Evolutionary conservation across 1,284 basidiomycete genomes (phyloP).

Genomic region (Lignosus rhinocerotis): DNA sequence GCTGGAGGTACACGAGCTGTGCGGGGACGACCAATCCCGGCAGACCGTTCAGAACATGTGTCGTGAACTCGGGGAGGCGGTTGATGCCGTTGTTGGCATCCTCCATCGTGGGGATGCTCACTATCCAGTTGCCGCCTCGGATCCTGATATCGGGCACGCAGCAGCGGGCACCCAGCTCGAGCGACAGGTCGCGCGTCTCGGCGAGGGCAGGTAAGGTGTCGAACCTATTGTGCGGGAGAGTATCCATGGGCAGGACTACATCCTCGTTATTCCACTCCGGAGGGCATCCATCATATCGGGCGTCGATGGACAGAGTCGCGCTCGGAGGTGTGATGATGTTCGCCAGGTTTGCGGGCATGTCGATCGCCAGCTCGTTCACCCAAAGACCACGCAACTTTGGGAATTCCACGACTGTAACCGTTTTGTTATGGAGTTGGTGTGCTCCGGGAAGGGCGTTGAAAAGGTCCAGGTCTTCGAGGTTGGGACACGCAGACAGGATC

Average conservation of each 20-base stretch:
- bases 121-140: neutral
- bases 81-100: neutral
- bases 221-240: neutral
- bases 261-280: conserved; percentile 1
- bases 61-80: conserved; percentile 5
- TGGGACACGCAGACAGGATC: conserved; percentile 6
- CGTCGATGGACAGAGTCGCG: neutral
- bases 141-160: conserved; percentile 1
- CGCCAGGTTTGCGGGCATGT: conserved; percentile 7
- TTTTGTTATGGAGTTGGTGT: neutral
- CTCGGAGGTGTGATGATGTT: conserved; percentile 1
- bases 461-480: conserved; percentile 2
- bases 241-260: conserved; percentile 3
- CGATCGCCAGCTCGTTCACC: conserved; percentile 6
- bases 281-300: conserved; percentile 5
- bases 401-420: neutral
- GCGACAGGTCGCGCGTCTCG: neutral
- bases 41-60: conserved; percentile 1
- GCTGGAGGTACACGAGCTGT: conserved; percentile 2
- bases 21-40: neutral
- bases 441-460: conserved; percentile 2
- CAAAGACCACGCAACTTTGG: conserved; percentile 1
- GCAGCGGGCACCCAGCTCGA: conserved; percentile 3
- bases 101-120: conserved; percentile 2
- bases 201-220: neutral